Conservation (phyloP, 768 basidiomycete species). For the Crucibulum laeve region DNA sequence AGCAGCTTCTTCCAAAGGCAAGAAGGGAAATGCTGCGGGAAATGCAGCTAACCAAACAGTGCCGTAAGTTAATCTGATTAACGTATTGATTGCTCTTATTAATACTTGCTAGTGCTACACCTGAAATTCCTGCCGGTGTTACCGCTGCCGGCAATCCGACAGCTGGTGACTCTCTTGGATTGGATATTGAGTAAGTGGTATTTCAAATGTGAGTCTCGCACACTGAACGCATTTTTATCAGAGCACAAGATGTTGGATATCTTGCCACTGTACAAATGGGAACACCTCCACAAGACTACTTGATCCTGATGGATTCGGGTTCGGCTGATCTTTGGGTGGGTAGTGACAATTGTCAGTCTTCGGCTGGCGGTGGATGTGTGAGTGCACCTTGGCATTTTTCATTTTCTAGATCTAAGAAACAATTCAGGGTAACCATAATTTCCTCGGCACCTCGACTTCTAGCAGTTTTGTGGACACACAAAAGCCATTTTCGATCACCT, state of each 20-base stretch:
- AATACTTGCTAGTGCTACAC: not conserved
- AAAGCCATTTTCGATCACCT: slow-evolving; percentile 54
- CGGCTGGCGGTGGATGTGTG: slow-evolving; percentile 37
- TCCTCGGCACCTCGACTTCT: slow-evolving; percentile 60
- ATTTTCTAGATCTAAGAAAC: not conserved
- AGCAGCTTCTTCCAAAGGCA: too few species aligned
- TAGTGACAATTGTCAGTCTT: slow-evolving; percentile 44
- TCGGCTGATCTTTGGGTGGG: slow-evolving; percentile 69
- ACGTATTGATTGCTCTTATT: too few species aligned
- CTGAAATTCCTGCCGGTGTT: slow-evolving; percentile 19
- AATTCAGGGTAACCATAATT: slow-evolving; percentile 44
- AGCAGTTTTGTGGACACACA: slow-evolving; percentile 54
- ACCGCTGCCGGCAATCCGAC: slow-evolving; percentile 34
- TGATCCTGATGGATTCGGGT: slow-evolving; percentile 66
- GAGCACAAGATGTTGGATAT: slow-evolving; percentile 45
- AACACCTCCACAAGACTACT: slow-evolving; percentile 55
- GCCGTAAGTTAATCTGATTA: too few species aligned
- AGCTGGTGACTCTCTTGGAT: slow-evolving; percentile 51
- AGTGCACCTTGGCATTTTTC: slow-evolving; percentile 9
- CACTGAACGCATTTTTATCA: slow-evolving; percentile 9
- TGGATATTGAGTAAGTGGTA: slow-evolving; percentile 61
- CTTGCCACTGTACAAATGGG: slow-evolving; percentile 60
- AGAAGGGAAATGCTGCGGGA: not conserved
- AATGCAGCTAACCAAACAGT: not conserved
- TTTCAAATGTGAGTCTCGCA: not conserved